Evolutionary conservation across 176 grass and related monocot species (phyloP), one percentile per base, ranked within the genome.

Genomic region (Oryza longistaminata): DNA sequence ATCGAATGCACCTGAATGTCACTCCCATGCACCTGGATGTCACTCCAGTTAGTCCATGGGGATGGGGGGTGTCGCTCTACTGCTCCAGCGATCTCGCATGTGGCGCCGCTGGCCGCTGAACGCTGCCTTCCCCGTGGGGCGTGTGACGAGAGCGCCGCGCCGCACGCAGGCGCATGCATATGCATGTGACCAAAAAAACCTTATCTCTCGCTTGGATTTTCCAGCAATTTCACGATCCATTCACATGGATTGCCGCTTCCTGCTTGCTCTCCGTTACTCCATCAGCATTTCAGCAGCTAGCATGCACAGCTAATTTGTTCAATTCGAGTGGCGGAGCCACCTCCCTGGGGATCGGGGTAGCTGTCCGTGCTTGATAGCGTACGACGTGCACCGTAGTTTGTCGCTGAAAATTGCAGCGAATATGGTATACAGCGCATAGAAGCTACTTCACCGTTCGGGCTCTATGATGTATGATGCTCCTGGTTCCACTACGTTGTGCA

Each of bases 11-110:
- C 42, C 85, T 26, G 77, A 44, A 74, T 67, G 52, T 6, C 76
- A 17, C 11, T 87, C 64, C 77, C 3, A 64, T 33, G 78, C 71
- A 87, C 42, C 85, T 27, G 77, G 44, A 74, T 67, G 52, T 7
- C 76, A 11, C 11, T 3, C 13, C 8, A 64, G 12, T 11, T n/a
- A 7, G 9, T 71, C 73, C 25, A 53, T 17, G 3, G 46, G n/a
- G n/a, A n/a, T n/a, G 5, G 14, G 76, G 19, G 40, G 40, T 9
- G 62, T 45, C 25, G 5, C 25, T 16, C 3, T 50, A 16, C 1
- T 14, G 52, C 17, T 10, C 31, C 12, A n/a, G 46, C 6, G 67
- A 33, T 9, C 50, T 64, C 22, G 65, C 73, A 88, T 78, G 80
- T 71, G 80, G 65, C 65, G 49, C 16, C 70, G 73, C 22, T 1